A percentile compares a stretch with the other conserved stretches of the same genome.
These are phyloP conservation scores for Penicillium thymicola DNA, from an alignment of 2,329 filamentous ascomycete species.

Conservation along the genomic window DNA sequence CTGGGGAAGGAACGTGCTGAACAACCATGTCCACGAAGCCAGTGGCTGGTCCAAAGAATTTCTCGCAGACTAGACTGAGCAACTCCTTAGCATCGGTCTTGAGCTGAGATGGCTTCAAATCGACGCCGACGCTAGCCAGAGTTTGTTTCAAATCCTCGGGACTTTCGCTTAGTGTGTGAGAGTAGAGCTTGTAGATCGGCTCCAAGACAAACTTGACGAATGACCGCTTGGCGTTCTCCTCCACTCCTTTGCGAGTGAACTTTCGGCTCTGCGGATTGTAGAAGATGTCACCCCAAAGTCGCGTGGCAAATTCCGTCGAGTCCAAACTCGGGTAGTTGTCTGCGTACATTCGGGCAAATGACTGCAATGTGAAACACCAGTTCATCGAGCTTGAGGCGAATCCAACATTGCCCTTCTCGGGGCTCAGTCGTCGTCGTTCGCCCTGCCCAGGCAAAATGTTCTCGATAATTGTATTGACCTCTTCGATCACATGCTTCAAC, in stretches of 20 bases:
- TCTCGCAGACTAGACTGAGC: slow-evolving; percentile 83
- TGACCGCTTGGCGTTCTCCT: slow-evolving; percentile 75
- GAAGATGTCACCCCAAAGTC: slow-evolving; percentile 95
- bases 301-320: slow-evolving; percentile 73
- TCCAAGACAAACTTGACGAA: slow-evolving; percentile 96
- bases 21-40: slow-evolving; percentile 97
- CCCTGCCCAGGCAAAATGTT: slow-evolving; percentile 78
- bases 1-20: slow-evolving; percentile 81
- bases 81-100: slow-evolving; percentile 85
- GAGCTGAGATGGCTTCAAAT: slow-evolving; percentile 87
- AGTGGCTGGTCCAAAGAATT: slow-evolving; percentile 87
- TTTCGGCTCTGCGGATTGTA: slow-evolving; percentile 88
- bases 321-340: slow-evolving; percentile 82
- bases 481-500: slow-evolving; percentile 95
- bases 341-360: slow-evolving; percentile 94
- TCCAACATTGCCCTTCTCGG: slow-evolving; percentile 96
- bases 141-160: slow-evolving; percentile 79
- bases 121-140: slow-evolving; percentile 74
- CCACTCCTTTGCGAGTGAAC: slow-evolving; percentile 82
- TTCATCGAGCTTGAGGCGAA: slow-evolving; percentile 92
- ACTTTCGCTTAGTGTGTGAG: slow-evolving; percentile 87
- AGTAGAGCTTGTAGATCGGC: slow-evolving; percentile 96
- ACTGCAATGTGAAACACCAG: slow-evolving; percentile 93
- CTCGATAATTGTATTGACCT: slow-evolving; percentile 94
- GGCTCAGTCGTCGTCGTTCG: slow-evolving; percentile 76